phyloP scores from a whole-genome alignment of 352 stramenopile species.

The Peronospora farinosa region DNA sequence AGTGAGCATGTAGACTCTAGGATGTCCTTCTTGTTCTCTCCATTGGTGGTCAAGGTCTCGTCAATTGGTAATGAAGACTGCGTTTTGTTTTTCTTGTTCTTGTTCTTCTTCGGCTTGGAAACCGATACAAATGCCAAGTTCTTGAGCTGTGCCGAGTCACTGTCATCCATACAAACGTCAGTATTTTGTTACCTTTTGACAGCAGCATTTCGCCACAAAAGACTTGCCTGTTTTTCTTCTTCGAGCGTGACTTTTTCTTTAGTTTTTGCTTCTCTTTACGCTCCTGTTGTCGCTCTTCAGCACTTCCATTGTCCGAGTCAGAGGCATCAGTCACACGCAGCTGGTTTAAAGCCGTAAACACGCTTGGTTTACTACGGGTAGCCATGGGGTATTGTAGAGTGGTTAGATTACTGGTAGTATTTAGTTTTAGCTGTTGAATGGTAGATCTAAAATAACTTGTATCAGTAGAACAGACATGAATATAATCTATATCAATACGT shows the following conservation, averaged over 20 bases:
- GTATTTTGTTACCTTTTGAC: neutral
- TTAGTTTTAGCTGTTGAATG: neutral
- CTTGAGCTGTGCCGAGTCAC: conserved; percentile 60
- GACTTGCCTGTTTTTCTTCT: conserved; percentile 64
- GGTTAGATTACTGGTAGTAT: conserved; percentile 3
- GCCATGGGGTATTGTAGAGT: conserved; percentile 26
- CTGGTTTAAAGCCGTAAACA: conserved; percentile 62
- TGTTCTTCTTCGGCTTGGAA: conserved; percentile 68
- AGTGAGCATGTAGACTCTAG: conserved; percentile 6
- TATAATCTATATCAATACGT: no score
- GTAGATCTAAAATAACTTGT: neutral
- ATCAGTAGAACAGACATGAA: neutral
- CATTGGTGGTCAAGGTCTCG: conserved; percentile 5
- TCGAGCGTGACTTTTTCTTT: conserved; percentile 67
- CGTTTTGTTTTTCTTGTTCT: conserved; percentile 33
- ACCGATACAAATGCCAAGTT: conserved; percentile 62
- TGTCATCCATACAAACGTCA: conserved; percentile 17
- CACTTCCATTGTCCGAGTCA: conserved; percentile 43
- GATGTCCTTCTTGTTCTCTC: conserved; percentile 4
- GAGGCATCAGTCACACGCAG: conserved; percentile 35
- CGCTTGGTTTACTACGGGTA: conserved; percentile 53
- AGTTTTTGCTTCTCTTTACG: conserved; percentile 57
- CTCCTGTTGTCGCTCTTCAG: conserved; percentile 47
- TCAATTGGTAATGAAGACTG: conserved; percentile 10
- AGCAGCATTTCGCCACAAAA: neutral